Conservation (phyloP, 1,139 yeast genomes). For the Geotrichum carabidarum region DNA sequence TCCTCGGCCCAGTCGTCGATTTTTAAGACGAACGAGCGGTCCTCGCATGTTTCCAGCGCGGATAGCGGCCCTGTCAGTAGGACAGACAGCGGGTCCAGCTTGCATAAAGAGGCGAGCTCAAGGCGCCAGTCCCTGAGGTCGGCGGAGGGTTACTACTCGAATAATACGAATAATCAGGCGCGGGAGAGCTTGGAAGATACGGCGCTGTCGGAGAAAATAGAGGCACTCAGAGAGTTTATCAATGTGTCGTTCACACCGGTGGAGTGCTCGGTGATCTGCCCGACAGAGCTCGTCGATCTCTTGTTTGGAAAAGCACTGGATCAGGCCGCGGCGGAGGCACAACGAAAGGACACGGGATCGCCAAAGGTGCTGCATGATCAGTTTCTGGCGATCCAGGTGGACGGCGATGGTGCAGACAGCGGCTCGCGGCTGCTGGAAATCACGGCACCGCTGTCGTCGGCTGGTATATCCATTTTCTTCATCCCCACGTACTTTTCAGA, state of each 20-base stretch:
- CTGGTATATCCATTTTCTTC: conserved; percentile 57
- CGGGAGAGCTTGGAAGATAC: conserved; percentile 17
- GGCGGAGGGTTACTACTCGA: conserved; percentile 9
- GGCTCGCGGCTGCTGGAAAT: conserved; percentile 54
- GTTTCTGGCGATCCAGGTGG: conserved; percentile 55
- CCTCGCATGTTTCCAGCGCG: background rate
- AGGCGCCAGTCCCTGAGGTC: background rate
- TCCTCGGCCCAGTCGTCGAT: background rate
- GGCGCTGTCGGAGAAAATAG: conserved; percentile 18
- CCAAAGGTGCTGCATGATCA: conserved; percentile 42
- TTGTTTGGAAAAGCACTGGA: conserved; percentile 36
- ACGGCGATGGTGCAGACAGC: conserved; percentile 55
- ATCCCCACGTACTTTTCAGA: conserved; percentile 63
- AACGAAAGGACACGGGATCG: background rate
- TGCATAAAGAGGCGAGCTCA: background rate
- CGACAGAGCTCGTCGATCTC: conserved; percentile 39
- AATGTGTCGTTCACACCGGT: conserved; percentile 54
- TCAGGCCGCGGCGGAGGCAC: background rate
- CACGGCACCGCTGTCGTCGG: conserved; percentile 56
- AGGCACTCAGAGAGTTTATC: conserved; percentile 39
- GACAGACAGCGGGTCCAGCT: background rate
- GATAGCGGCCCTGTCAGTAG: background rate
- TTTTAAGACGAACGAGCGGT: background rate
- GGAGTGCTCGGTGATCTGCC: conserved; percentile 54
- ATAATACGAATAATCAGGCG: conserved; percentile 9